Base-by-base conservation (phyloP, 78 protist species). In the Dictyostelium intermedium region DNA sequence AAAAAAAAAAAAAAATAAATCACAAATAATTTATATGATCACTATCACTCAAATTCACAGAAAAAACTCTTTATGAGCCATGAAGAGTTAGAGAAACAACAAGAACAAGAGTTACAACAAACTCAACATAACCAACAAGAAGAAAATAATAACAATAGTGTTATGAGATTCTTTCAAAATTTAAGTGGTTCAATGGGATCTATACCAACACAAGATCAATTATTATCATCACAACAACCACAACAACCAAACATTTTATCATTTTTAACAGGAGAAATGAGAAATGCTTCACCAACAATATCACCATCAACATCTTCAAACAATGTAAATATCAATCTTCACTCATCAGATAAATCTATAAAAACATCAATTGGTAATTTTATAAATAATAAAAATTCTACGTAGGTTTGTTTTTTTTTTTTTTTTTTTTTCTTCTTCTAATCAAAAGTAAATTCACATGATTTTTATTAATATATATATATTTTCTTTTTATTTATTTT, bases 121-220 rank as follows among this genome's bases (percentile, higher is more conserved):
- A 0, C 77, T 37, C 56, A 56, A 27, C 43, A 82, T 34, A 23
- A 16, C 27, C 41, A 78, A 70, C 11, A 43, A 20, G 37, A 35
- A 50, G 47, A 45, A 5, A 70, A 84, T 53, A 69, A 87, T 14
- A 43, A 39, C 9, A 70, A 81, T 69, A 77, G 82, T 80, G 94
- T 89, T 32, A 69, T 89, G 82, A 89, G 94, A 80, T 89, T 89
- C 73, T 89, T 89, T 60, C 83, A 86, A 34, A 77, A 77, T 25
- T 77, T 77, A 39, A 47, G 82, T 77, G 41, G 81, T 37, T 66
- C 74, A 66, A 56, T 56, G 66, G 66, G 66, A 14, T 56, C 66
- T 5, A 56, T 56, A 56, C 66, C 66, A 56, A 56, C 66, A 56
- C 66, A 56, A 56, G 66, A 56, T 18, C 32, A 25, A 27, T 11